Evolutionary conservation across 345 rosid species (phyloP), one percentile per base, ranked within the genome.

Genomic region (Erucastrum elatum): DNA sequence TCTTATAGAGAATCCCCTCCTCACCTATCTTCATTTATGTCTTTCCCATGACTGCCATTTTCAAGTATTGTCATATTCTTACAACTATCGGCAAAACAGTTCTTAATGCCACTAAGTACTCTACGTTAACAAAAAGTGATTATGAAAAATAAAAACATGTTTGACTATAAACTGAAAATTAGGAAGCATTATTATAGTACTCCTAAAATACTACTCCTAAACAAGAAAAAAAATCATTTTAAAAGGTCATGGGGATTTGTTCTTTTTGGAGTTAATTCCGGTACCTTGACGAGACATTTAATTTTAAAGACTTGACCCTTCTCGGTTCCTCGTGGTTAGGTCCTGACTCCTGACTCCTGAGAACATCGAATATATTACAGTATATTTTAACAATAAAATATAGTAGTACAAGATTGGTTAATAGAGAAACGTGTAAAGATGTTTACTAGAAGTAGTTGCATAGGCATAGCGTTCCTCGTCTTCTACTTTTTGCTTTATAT

Each of bases 361-460:
- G 59, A 64, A 65, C 76, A 27, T 53, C 70, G 30, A 68, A 69
- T 69, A 31, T 25, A 65, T 65, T 62, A 62, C 39, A 62, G 2
- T 16, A 11, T 66, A 12, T 68, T 34, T 8, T 6, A 76, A 46
- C 64, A 68, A 64, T 11, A 12, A 60, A 37, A 26, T 6, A 33
- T 55, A 10, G 11, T 53, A 53, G 11, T 53, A 53, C 31, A 67
- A 17, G 31, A 21, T 6, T 70, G 65, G 41, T 70, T 33, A 46
- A 77, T 53, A 53, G 77, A 72, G 67, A 79, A 79, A 16, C 70
- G 70, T 74, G 74, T 26, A 68, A 68, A 67, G 49, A 79, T 34
- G 66, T 35, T 33, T 68, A 51, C 66, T 17, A 49, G 51, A 51
- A 68, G 53, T 49, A 9, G 46, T 39, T 39, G 46, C 46, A 39